Conservation (phyloP, 768 basidiomycete species). For the Termitomyces eurrhizus region DNA sequence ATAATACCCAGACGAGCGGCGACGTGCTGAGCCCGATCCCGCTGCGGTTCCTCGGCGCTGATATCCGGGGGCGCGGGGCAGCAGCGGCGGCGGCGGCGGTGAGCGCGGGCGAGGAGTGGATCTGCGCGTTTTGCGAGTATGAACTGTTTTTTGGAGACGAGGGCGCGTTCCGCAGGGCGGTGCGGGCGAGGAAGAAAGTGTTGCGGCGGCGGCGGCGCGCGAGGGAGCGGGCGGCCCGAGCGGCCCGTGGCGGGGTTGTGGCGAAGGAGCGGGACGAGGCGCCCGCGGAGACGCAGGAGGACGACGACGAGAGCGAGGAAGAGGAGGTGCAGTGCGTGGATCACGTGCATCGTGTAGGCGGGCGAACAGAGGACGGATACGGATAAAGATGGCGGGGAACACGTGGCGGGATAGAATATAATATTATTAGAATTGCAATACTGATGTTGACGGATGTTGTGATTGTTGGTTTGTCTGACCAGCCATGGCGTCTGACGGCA, state of each 20-base stretch:
- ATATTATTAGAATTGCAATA: neutral
- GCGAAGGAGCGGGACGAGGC: conserved; percentile 19
- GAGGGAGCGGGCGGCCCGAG: conserved; percentile 61
- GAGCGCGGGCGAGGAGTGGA: conserved; percentile 81
- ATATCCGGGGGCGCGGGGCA: conserved; percentile 41
- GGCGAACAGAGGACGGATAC: neutral
- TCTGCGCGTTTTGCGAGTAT: conserved; percentile 94
- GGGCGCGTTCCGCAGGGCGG: conserved; percentile 52
- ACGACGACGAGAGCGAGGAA: conserved; percentile 26
- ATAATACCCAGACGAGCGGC: conserved; percentile 3
- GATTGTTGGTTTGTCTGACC: neutral
- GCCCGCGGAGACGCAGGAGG: neutral
- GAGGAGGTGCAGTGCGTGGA: neutral
- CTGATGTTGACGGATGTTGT: neutral
- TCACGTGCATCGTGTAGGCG: neutral
- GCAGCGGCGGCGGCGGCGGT: conserved; percentile 30
- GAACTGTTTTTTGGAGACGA: conserved; percentile 83
- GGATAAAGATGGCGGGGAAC: neutral
- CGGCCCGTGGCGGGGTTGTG: conserved; percentile 32
- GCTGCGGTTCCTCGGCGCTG: conserved; percentile 63
- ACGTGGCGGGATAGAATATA: too few relatives aligned
- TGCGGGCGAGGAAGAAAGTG: conserved; percentile 76
- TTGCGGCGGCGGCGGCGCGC: conserved; percentile 66
- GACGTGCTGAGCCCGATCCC: conserved; percentile 54
- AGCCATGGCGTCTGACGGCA: conserved; percentile 39